Percentiles rank a stretch among this genome's conserved stretches.
Conservation (phyloP, 805 yeast genomes). For the Sugiyamaella americana region DNA sequence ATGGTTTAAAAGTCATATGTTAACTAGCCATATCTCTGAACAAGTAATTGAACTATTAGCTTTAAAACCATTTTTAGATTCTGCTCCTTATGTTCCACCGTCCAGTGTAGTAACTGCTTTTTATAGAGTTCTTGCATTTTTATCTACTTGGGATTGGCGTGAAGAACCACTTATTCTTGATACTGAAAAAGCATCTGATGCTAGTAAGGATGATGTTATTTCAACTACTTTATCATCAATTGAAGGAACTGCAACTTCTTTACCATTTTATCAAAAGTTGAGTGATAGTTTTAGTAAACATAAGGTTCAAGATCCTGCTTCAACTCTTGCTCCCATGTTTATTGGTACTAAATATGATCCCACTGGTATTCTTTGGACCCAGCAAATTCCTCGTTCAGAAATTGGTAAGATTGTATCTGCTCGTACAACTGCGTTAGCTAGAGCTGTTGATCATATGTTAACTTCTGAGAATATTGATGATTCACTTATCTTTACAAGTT, state of each 20-base stretch:
- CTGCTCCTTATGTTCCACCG: constrained; percentile 80
- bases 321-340: constrained; percentile 70
- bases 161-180: constrained; percentile 81
- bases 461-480: constrained; percentile 15
- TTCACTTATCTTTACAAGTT: constrained; percentile 65
- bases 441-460: constrained; percentile 59
- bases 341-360: constrained; percentile 79
- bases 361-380: constrained; percentile 82
- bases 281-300: constrained; percentile 59
- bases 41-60: constrained; percentile 80
- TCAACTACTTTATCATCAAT: constrained; percentile 13
- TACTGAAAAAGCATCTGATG: constrained; percentile 38
- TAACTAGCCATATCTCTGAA: constrained; percentile 65
- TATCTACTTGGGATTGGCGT: constrained; percentile 91
- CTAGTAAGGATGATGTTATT: constrained; percentile 16
- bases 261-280: constrained; percentile 56
- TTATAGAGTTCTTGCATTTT: constrained; percentile 59
- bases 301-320: constrained; percentile 75
- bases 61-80: constrained; percentile 76
- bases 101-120: constrained; percentile 77
- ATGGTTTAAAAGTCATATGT: constrained; percentile 82
- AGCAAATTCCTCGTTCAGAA: constrained; percentile 40
- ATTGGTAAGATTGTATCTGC: constrained; percentile 68
- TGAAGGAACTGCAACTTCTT: constrained; percentile 40
- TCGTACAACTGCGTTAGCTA: constrained; percentile 79